Conservation (phyloP, 2,329 filamentous ascomycete species). For the Ophiocordyceps unilateralis region DNA sequence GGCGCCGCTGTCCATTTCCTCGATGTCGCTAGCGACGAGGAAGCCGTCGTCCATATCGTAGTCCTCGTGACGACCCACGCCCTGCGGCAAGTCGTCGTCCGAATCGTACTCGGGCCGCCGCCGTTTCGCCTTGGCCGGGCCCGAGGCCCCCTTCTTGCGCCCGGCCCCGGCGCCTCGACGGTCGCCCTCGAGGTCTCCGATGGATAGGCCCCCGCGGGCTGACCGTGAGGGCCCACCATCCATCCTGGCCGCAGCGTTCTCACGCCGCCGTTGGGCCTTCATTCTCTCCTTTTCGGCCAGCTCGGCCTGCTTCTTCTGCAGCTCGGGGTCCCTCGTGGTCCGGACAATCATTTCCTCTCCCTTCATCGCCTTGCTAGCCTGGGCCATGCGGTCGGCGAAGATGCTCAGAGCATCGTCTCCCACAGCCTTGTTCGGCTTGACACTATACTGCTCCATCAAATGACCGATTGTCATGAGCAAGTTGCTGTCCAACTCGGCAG, state of each 20-base stretch:
- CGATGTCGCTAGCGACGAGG: conserved; percentile 58
- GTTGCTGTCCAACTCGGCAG: conserved; percentile 50
- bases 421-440: conserved; percentile 48
- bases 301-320: conserved; percentile 58
- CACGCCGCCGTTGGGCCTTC: conserved; percentile 46
- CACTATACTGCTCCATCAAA: conserved; percentile 53
- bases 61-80: conserved; percentile 47
- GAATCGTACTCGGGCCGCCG: conserved; percentile 54
- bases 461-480: conserved; percentile 59
- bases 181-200: conserved; percentile 57
- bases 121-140: conserved; percentile 32
- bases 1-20: conserved; percentile 41
- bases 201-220: conserved; percentile 42
- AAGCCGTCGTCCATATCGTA: conserved; percentile 72
- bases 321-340: conserved; percentile 56
- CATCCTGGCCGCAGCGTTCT: conserved; percentile 49
- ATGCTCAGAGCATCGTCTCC: conserved; percentile 56
- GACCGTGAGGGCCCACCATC: conserved; percentile 36
- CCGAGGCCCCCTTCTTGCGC: conserved; percentile 35
- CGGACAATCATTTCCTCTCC: conserved; percentile 50
- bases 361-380: conserved; percentile 37
- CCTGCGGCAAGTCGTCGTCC: conserved; percentile 52
- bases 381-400: conserved; percentile 49
- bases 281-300: conserved; percentile 56
- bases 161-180: conserved; percentile 33